Conservation (phyloP, 768 basidiomycete species). For the Russula dissimulans region DNA sequence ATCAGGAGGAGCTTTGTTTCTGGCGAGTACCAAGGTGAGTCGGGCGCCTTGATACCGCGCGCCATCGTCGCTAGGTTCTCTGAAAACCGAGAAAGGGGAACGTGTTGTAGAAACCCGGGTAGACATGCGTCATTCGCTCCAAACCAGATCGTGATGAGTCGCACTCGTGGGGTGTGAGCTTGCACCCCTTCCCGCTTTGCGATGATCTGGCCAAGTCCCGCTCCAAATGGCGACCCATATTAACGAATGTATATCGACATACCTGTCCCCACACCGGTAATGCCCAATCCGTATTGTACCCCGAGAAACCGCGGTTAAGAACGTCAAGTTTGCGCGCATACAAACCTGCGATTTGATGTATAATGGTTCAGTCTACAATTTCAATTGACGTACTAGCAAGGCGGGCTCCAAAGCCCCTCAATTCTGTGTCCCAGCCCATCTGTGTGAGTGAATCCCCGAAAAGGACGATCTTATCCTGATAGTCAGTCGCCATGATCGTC, state of each 20-base stretch:
- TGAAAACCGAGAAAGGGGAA: slow-evolving; percentile 57
- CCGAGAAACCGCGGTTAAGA: slow-evolving; percentile 73
- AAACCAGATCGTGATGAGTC: slow-evolving; percentile 80
- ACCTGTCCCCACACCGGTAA: slow-evolving; percentile 74
- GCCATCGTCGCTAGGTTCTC: slow-evolving; percentile 59
- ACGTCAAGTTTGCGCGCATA: slow-evolving; percentile 81
- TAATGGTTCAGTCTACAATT: not conserved
- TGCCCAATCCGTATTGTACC: slow-evolving; percentile 85
- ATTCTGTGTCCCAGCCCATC: slow-evolving; percentile 41
- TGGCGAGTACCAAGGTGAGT: slow-evolving; percentile 59
- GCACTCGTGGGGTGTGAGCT: slow-evolving; percentile 46
- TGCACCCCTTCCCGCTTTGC: slow-evolving; percentile 39
- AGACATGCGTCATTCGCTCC: slow-evolving; percentile 84
- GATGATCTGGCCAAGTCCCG: slow-evolving; percentile 38
- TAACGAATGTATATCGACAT: slow-evolving; percentile 10
- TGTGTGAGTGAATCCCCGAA: slow-evolving; percentile 83
- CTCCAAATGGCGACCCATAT: not conserved
- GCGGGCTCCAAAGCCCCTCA: slow-evolving; percentile 55
- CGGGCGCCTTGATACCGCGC: slow-evolving; percentile 47
- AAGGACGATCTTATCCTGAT: slow-evolving; percentile 61
- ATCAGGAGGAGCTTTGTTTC: slow-evolving; percentile 69
- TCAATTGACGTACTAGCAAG: slow-evolving; percentile 47
- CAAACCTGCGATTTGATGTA: slow-evolving; percentile 36
- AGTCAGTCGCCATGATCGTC: slow-evolving; percentile 44
- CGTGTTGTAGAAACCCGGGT: slow-evolving; percentile 58